Percentiles rank a stretch among this genome's conserved stretches.
Conservation (phyloP, 768 basidiomycete genomes). For the Boletus rubescentipes region DNA sequence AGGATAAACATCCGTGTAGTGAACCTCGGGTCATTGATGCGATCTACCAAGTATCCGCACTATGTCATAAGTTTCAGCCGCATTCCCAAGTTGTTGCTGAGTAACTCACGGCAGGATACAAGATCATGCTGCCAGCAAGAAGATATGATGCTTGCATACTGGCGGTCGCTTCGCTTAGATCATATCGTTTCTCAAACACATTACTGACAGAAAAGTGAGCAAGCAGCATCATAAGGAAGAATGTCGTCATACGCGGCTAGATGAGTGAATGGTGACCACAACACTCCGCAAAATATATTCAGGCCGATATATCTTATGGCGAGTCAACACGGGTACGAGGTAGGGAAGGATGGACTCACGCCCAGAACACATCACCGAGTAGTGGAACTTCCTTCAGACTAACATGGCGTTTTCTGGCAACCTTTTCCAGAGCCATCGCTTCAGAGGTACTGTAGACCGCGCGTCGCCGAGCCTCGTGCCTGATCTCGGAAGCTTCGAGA, state of each 20-base stretch:
- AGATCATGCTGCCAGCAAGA: constrained; percentile 62
- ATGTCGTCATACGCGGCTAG: constrained; percentile 57
- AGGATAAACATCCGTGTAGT: constrained; percentile 56
- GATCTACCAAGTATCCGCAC: constrained; percentile 69
- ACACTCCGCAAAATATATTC: constrained; percentile 73
- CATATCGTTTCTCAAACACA: constrained; percentile 67
- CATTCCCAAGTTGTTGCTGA: neutral
- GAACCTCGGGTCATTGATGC: constrained; percentile 53
- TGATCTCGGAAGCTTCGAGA: constrained; percentile 62
- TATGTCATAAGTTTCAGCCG: constrained; percentile 23
- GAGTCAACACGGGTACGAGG: constrained; percentile 2
- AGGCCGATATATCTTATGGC: constrained; percentile 61
- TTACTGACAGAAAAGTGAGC: constrained; percentile 45
- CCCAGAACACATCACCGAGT: constrained; percentile 79
- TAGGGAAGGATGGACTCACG: constrained; percentile 41
- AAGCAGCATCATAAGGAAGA: neutral
- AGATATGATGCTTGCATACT: constrained; percentile 69
- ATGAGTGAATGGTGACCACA: constrained; percentile 79
- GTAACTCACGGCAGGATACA: constrained; percentile 64
- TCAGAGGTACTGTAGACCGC: constrained; percentile 49
- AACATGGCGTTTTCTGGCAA: constrained; percentile 65
- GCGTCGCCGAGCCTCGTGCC: constrained; percentile 51
- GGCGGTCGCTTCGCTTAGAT: constrained; percentile 57
- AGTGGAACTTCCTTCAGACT: constrained; percentile 57
- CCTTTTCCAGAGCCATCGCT: constrained; percentile 59